Evolutionary conservation across 768 basidiomycete species (phyloP), one percentile per base, ranked within the genome.

Genomic region (Daedaleopsis sinensis): DNA sequence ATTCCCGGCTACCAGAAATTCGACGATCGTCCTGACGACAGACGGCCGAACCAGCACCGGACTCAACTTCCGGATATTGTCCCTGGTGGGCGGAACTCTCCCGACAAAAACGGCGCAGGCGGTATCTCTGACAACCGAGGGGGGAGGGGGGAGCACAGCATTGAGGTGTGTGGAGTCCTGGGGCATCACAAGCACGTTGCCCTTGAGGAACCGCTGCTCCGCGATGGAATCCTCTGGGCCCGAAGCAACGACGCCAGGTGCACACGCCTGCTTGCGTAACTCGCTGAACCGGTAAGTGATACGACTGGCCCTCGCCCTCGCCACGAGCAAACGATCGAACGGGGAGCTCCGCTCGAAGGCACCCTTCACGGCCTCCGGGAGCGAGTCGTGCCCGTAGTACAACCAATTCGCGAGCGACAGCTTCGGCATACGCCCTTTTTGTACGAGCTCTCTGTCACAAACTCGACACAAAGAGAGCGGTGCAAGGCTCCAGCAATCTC

Each of bases 101-200:
- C 55, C 55, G 1, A 56, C 55, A 10, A 56, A 56, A 0, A 56
- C 43, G 0, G 55, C 55, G 15, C 55, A 56, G 10, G 47, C 44
- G 1, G 44, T 36, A n/a, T 56, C 55, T 1, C 19, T 2, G 7
- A 56, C 15, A 6, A 32, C 27, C 1, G 32, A 18, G 4, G 9
- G 4, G 1, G 32, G 12, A 0, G 55, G 55, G 0, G 55, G 55
- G 1, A 56, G 35, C 5, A 48, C n/a, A 0, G 0, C 11, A 13
- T 46, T 56, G 0, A 56, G 12, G 5, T 36, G 44, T 1, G 55
- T 56, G 1, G 55, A 18, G n/a, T 56, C 43, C n/a, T 56, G 55
- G 1, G 55, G 55, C n/a, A 23, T 19, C 43, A 55, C 21, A 5
- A n/a, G 13, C 0, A 55, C 27, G 12, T 55, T 55, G 1, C 54